Percentiles rank a stretch among this genome's conserved stretches.
phyloP scores from a whole-genome alignment of 179 eudicot genomes.

The Beta lomatogona region DNA sequence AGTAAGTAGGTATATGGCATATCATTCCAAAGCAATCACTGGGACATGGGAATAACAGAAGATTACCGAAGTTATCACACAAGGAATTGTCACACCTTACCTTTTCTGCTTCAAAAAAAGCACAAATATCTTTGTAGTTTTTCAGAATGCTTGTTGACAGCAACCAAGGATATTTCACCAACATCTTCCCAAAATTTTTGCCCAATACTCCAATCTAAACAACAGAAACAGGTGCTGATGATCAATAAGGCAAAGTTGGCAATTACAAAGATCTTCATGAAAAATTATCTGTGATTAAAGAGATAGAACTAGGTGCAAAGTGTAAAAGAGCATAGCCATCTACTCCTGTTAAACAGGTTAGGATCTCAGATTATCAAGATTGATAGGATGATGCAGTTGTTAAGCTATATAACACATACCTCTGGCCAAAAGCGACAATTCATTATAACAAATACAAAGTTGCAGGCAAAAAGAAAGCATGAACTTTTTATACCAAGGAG shows the following conservation, averaged over 20 bases:
- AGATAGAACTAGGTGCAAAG: not conserved
- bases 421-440: not conserved
- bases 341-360: not conserved
- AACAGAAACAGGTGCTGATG: constrained; percentile 1
- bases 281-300: not conserved
- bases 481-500: not conserved
- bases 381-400: not conserved
- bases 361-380: not conserved
- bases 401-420: not conserved
- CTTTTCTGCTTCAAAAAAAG: constrained; percentile 60
- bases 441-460: not conserved
- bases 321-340: not conserved
- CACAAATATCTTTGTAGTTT: constrained; percentile 52
- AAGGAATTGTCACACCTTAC: constrained; percentile 32
- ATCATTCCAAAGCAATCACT: not conserved
- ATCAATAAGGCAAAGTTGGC: constrained; percentile 17
- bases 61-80: too few species aligned
- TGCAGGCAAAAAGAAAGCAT: constrained; percentile 1
- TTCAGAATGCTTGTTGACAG: constrained; percentile 61
- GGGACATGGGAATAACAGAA: not conserved
- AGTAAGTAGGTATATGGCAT: not conserved
- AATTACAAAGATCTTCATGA: not conserved
- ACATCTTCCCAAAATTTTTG: constrained; percentile 50
- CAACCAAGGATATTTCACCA: constrained; percentile 89
- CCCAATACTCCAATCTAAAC: constrained; percentile 52